Evolutionary conservation across 768 basidiomycete genomes (phyloP), one percentile per base, ranked within the genome.

Genomic region (Hygrophorus russula): DNA sequence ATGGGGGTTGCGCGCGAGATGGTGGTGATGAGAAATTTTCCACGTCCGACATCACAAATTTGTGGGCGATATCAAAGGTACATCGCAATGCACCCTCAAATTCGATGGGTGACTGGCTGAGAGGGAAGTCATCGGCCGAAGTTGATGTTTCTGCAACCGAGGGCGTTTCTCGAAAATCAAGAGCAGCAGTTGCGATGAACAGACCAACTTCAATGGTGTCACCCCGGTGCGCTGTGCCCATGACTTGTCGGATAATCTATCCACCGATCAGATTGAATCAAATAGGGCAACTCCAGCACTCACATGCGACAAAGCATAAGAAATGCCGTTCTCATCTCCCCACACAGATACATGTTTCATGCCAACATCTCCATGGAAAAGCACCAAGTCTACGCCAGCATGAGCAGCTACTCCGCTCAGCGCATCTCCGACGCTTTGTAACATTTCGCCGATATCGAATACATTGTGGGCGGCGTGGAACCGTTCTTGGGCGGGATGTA

Each of bases 201-300:
- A 97, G 71, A 6, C 93, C 90, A 44, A 96, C 61, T 55, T 94
- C 91, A 36, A 97, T 73, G 28, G 83, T 78, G 57, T 96, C 93
- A 11, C 87, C 87, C 29, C 57, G 65, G 37, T 66, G 65, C n/a
- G 86, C 69, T 27, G 78, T 76, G 35, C 66, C 65, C 32, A 97
- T 62, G 33, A 94, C 68, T 69, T 93, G 93, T 24, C 90, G 84
- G 41, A 90, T 63, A 48, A 92, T 71, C 92, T 96, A 54, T 31
- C 42, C 32, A 38, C 47, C 44, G 24, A 18, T 41, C 20, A 19
- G 18, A 41, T 39, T 56, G 39, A 61, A 53, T 43, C 53, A 30
- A 36, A 33, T 19, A 36, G 36, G 39, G 31, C 17, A 46, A 45
- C 32, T 18, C 40, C 31, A 28, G 29, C 40, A 71, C 89, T 68